phyloP scores from a whole-genome alignment of 441 rosid genomes.

The Populus hybrid region DNA sequence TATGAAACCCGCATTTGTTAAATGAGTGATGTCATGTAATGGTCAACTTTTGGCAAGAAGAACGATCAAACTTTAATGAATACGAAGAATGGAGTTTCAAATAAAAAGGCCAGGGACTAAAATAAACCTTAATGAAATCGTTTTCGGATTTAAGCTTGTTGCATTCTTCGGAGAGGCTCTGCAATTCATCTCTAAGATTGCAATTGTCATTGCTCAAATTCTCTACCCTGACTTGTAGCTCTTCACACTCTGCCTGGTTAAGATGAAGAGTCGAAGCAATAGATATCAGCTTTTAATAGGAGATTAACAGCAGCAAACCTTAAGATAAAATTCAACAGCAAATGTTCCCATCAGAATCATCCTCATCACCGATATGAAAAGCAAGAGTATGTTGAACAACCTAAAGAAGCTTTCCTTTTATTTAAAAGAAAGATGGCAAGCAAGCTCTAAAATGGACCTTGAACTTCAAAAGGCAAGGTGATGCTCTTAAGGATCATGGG shows the following conservation, averaged over 20 bases:
- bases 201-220: constrained; percentile 56
- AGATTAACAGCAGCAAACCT: neutral
- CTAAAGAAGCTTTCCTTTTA: neutral
- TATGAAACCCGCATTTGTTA: neutral
- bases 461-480: neutral
- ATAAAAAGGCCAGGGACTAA: neutral
- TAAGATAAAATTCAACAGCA: neutral
- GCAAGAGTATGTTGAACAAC: neutral
- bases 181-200: constrained; percentile 72
- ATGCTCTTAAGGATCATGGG: neutral
- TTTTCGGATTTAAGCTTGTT: constrained; percentile 85
- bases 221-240: constrained; percentile 77
- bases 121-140: constrained; percentile 66
- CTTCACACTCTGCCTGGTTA: constrained; percentile 87
- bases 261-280: constrained; percentile 3
- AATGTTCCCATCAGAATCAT: neutral
- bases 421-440: neutral
- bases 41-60: neutral
- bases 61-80: neutral
- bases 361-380: neutral
- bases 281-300: neutral
- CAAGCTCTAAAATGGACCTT: too few relatives aligned
- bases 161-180: constrained; percentile 79
- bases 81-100: neutral
- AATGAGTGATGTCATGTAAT: neutral